A percentile compares a stretch with the other conserved stretches of the same genome.
phyloP scores from a whole-genome alignment of 306 rosid genomes.

The Cicer yamashitae region DNA sequence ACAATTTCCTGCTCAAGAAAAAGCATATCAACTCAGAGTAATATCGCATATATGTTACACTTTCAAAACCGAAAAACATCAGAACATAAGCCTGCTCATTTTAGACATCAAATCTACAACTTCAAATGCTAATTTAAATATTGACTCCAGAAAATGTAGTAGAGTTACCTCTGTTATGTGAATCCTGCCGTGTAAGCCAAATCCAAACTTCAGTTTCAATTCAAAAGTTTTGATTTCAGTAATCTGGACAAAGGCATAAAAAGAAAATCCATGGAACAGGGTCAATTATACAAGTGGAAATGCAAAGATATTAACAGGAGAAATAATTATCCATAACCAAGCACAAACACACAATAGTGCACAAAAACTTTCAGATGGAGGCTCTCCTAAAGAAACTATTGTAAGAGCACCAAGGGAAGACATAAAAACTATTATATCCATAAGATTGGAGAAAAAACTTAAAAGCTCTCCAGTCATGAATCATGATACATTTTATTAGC shows the following conservation, averaged over 20 bases:
- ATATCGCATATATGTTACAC: conserved; percentile 1
- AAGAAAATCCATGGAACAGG: conserved; percentile 36
- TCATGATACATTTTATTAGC: neutral
- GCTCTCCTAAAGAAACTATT: neutral
- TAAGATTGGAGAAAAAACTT: neutral
- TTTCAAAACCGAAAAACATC: neutral
- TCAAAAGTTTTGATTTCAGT: conserved; percentile 81
- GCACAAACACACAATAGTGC: neutral
- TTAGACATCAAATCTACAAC: conserved; percentile 21
- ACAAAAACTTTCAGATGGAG: neutral
- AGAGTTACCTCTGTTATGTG: conserved; percentile 82
- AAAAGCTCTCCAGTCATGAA: neutral
- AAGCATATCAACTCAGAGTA: neutral
- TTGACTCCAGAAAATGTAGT: conserved; percentile 10
- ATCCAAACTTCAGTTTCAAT: conserved; percentile 85
- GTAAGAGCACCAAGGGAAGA: no score
- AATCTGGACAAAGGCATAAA: conserved; percentile 56
- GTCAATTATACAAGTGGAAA: conserved; percentile 11
- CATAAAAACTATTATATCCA: neutral
- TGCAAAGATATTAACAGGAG: neutral
- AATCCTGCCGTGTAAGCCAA: conserved; percentile 75
- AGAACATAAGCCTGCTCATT: conserved; percentile 11
- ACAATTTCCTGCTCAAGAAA: conserved; percentile 30
- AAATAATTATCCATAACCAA: neutral
- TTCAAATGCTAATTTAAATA: conserved; percentile 24